A percentile compares a stretch with the other conserved stretches of the same genome.
These are phyloP conservation scores for Hypholoma sublateritium DNA, from an alignment of 768 basidiomycete genomes.

Conservation along the genomic window DNA sequence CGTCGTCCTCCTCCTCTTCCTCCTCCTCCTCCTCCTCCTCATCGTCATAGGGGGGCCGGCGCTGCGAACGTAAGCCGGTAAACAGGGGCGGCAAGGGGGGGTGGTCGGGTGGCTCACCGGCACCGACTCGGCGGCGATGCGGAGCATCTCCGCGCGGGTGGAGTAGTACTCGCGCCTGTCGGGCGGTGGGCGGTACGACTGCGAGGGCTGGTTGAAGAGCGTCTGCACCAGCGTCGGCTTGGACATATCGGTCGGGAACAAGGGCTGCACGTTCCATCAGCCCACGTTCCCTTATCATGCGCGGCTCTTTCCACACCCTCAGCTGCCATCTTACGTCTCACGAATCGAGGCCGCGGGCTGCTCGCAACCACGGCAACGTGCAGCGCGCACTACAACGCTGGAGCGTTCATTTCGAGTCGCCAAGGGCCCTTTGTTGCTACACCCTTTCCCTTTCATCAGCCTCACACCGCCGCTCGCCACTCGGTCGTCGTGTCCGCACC, in stretches of 20 bases:
- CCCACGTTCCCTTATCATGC: too few species aligned
- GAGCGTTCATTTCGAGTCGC: too few species aligned
- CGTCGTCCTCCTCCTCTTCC: conserved; percentile 13
- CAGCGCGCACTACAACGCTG: too few species aligned
- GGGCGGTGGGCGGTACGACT: conserved; percentile 44
- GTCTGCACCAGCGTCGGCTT: conserved; percentile 47
- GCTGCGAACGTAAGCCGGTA: not conserved
- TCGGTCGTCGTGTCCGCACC: too few species aligned
- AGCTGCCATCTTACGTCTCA: too few species aligned
- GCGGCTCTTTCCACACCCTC: too few species aligned
- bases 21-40: conserved; percentile 10
- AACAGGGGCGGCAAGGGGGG: not conserved
- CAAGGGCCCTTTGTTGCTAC: too few species aligned
- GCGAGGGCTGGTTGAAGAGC: conserved; percentile 63
- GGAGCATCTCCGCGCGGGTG: conserved; percentile 49
- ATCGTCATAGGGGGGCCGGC: conserved; percentile 11
- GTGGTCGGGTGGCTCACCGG: too few species aligned
- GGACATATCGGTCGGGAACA: conserved; percentile 18
- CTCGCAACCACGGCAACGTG: too few species aligned
- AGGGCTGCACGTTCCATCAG: not conserved
- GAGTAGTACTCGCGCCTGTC: conserved; percentile 49
- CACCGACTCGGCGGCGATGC: conserved; percentile 35
- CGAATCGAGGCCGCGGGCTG: too few species aligned
- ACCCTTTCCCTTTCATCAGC: too few species aligned
- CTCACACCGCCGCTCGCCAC: too few species aligned